Evolutionary conservation across 208 protist genomes (phyloP).

Genomic region (Crithidia sp.): DNA sequence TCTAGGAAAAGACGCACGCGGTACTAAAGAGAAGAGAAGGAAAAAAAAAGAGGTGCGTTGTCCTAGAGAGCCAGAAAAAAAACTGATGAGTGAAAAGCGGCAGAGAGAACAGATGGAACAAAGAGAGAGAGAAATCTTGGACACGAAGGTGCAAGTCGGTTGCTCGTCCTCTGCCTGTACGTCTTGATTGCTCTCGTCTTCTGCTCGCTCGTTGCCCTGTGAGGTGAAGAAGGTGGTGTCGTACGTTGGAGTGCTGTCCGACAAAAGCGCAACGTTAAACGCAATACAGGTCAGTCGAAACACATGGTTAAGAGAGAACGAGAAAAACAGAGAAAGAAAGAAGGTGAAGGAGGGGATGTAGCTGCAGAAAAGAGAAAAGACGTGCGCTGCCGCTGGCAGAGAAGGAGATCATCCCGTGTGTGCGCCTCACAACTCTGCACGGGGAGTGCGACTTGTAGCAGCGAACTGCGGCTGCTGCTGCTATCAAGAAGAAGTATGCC

Average conservation of each 20-base stretch:
- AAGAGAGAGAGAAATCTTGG: constrained; percentile 23
- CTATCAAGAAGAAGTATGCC: no score
- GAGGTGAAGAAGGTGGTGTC: no score
- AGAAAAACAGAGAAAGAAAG: constrained; percentile 18
- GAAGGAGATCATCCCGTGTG: no score
- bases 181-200: no score
- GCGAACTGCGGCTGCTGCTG: no score
- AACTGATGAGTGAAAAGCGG: background rate
- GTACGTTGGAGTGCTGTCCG: no score
- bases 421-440: no score
- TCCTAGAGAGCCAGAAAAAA: background rate
- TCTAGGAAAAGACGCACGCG: no score
- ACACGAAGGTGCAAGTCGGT: constrained; percentile 6
- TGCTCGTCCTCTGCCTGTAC: background rate
- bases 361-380: constrained; percentile 2
- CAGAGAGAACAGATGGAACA: background rate
- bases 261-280: background rate
- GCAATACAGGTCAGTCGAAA: background rate
- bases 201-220: no score
- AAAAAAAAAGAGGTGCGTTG: background rate
- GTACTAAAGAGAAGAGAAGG: background rate
- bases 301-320: constrained; percentile 7
- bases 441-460: no score
- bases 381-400: no score
- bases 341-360: constrained; percentile 1